Percentiles rank a stretch among this genome's conserved stretches.
Evolutionary conservation across 495 filamentous ascomycete species (phyloP).

Genomic region (Aspergillus sclerotioniger): DNA sequence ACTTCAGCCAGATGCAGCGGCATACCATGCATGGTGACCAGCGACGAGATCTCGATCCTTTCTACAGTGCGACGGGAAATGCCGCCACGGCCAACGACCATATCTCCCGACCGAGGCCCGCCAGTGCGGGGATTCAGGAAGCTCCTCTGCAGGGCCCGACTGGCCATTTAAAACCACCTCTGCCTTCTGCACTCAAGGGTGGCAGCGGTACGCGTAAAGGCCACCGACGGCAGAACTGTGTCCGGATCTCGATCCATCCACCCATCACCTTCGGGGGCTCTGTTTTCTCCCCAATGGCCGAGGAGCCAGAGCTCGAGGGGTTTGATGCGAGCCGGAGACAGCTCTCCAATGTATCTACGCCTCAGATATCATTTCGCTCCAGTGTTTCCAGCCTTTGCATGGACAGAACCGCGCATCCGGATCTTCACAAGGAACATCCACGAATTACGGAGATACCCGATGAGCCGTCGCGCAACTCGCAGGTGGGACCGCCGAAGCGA

Average conservation of each 20-base stretch:
- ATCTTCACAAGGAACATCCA: slow-evolving; percentile 3
- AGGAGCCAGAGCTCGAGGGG: slow-evolving; percentile 37
- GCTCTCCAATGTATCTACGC: slow-evolving; percentile 17
- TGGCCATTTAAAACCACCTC: slow-evolving; percentile 22
- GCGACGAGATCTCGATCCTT: slow-evolving; percentile 30
- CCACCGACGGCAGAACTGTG: slow-evolving; percentile 48
- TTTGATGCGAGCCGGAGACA: slow-evolving; percentile 20
- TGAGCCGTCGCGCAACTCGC: slow-evolving; percentile 17
- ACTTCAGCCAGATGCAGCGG: slow-evolving; percentile 31
- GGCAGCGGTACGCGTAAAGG: slow-evolving; percentile 39
- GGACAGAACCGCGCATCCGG: slow-evolving; percentile 18
- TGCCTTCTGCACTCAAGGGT: slow-evolving; percentile 41
- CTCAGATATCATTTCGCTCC: slow-evolving; percentile 20
- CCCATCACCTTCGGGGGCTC: slow-evolving; percentile 38
- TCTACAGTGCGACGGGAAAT: slow-evolving; percentile 22
- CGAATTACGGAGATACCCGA: slow-evolving; percentile 15
- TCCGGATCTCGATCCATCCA: slow-evolving; percentile 49
- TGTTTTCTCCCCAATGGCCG: slow-evolving; percentile 37
- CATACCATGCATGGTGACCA: slow-evolving; percentile 27
- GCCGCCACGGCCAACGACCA: background rate
- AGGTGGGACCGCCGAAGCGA: slow-evolving; percentile 27
- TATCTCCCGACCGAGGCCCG: slow-evolving; percentile 6
- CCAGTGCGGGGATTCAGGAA: slow-evolving; percentile 19
- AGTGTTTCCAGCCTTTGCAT: slow-evolving; percentile 22
- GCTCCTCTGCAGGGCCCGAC: slow-evolving; percentile 25